Conservation (phyloP, 129 eudicot species). For the Dittrichia graveolens region DNA sequence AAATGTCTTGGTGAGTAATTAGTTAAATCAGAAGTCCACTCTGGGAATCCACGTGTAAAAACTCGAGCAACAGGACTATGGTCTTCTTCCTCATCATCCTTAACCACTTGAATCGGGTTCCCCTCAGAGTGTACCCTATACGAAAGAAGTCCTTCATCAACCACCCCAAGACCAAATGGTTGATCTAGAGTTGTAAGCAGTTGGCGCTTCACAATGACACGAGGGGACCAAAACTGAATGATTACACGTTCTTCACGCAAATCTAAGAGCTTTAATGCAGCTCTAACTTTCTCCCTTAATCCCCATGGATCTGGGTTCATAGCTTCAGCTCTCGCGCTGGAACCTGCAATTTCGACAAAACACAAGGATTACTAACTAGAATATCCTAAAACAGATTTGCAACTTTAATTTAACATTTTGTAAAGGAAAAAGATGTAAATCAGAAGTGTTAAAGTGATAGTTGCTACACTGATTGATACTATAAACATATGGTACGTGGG, state of each 20-base stretch:
- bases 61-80: slow-evolving; percentile 12
- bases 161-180: slow-evolving; percentile 15
- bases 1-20: slow-evolving; percentile 9
- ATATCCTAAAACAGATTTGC: too few relatives aligned
- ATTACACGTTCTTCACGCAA: slow-evolving; percentile 11
- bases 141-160: not conserved
- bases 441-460: too few relatives aligned
- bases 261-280: slow-evolving; percentile 16
- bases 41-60: slow-evolving; percentile 15
- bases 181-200: slow-evolving; percentile 11
- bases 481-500: too few relatives aligned
- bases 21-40: slow-evolving; percentile 16
- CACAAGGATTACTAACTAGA: too few relatives aligned
- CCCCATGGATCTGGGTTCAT: not conserved
- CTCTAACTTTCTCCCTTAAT: not conserved
- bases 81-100: slow-evolving; percentile 9
- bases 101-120: not conserved
- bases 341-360: not conserved
- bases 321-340: not conserved
- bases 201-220: not conserved
- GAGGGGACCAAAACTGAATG: slow-evolving; percentile 17
- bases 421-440: too few relatives aligned
- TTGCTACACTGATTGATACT: too few relatives aligned
- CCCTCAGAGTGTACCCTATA: slow-evolving; percentile 10
- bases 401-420: too few relatives aligned